These are phyloP conservation scores for Coprinellus micaceus DNA, from an alignment of 768 basidiomycete genomes.

Conservation along the genomic window DNA sequence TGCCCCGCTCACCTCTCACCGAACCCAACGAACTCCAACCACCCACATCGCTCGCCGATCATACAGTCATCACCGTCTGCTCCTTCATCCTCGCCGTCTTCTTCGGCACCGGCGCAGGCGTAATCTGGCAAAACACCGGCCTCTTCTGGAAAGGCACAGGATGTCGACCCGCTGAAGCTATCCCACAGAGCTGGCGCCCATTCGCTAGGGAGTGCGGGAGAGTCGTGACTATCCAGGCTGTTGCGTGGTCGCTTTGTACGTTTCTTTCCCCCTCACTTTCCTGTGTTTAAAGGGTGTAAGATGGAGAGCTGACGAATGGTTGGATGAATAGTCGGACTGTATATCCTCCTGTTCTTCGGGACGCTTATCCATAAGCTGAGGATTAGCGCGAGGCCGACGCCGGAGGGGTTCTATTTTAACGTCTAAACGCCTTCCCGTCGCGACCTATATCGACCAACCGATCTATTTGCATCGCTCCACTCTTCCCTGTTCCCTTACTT, in stretches of 20 bases:
- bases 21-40: no score
- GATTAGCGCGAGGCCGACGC: conserved; percentile 20
- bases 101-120: conserved; percentile 30
- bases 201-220: conserved; percentile 22
- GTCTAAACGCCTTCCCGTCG: background rate
- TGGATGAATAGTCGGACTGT: conserved; percentile 21
- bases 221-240: conserved; percentile 25
- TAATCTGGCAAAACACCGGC: conserved; percentile 19
- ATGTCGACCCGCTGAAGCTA: conserved; percentile 17
- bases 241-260: conserved; percentile 30
- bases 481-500: no score
- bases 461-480: no score
- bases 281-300: no score
- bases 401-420: conserved; percentile 23
- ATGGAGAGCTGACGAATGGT: no score
- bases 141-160: conserved; percentile 24
- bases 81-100: conserved; percentile 29
- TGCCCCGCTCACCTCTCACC: no score
- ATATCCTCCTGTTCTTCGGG: conserved; percentile 25
- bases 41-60: background rate
- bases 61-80: conserved; percentile 23
- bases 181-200: conserved; percentile 22
- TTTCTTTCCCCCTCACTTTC: background rate
- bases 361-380: conserved; percentile 25
- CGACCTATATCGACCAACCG: no score